Conservation (phyloP, 2,329 filamentous ascomycete genomes). For the Colletotrichum sp. region DNA sequence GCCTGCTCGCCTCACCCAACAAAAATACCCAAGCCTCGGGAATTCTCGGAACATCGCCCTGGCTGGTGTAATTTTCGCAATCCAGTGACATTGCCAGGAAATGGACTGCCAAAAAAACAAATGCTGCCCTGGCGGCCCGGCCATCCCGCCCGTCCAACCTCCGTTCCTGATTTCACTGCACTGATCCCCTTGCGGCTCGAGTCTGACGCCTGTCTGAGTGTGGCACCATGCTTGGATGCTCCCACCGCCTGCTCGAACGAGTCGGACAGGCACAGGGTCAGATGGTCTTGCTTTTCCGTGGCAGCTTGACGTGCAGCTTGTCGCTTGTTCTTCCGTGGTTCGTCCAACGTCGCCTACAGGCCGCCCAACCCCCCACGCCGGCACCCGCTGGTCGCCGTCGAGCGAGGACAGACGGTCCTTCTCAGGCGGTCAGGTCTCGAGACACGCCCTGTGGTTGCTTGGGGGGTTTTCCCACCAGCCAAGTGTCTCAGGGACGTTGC, state of each 20-base stretch:
- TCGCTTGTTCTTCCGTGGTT: neutral
- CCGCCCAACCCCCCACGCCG: neutral
- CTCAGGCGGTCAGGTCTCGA: neutral
- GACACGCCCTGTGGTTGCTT: neutral
- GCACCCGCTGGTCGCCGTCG: conserved; percentile 8
- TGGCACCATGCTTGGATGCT: conserved; percentile 15
- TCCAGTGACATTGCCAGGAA: neutral
- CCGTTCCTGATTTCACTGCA: conserved; percentile 11
- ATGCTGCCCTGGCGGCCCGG: conserved; percentile 4
- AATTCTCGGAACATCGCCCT: conserved; percentile 2
- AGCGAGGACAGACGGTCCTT: neutral
- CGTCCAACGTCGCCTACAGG: neutral
- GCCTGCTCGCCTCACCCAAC: conserved; percentile 5
- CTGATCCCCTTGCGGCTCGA: conserved; percentile 13
- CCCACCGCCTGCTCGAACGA: conserved; percentile 16
- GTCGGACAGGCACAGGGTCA: neutral
- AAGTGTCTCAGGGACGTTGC: neutral
- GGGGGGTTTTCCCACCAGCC: neutral
- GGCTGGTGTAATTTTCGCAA: neutral
- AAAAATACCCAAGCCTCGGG: neutral
- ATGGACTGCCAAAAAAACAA: neutral
- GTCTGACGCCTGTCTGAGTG: neutral
- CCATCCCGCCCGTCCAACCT: conserved; percentile 5
- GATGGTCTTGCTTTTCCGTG: neutral
- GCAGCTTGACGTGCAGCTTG: conserved; percentile 6